These are phyloP conservation scores for Dactylellina cionopaga DNA, from an alignment of 2,329 filamentous ascomycete species.

Conservation along the genomic window DNA sequence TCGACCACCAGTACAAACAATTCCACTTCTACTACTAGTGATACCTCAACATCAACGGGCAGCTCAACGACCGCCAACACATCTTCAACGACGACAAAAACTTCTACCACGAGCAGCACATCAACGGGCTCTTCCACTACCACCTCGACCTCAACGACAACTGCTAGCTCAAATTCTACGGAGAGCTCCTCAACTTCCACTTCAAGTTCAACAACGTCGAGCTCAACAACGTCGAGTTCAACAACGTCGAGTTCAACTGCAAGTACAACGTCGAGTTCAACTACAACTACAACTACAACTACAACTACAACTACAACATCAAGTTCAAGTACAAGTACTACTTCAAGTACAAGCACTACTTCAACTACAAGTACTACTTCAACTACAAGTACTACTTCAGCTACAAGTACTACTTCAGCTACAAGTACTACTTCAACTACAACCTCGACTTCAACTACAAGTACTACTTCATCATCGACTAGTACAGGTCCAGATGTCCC, in stretches of 20 bases:
- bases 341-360: neutral
- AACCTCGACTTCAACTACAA: neutral
- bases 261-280: too few relatives aligned
- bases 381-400: neutral
- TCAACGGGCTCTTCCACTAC: too few relatives aligned
- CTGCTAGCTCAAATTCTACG: too few relatives aligned
- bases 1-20: neutral
- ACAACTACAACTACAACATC: too few relatives aligned
- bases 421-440: neutral
- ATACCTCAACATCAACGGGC: neutral
- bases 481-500: neutral
- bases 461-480: neutral
- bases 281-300: too few relatives aligned
- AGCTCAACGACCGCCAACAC: neutral
- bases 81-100: neutral
- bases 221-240: too few relatives aligned
- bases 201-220: too few relatives aligned
- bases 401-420: neutral
- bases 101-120: too few relatives aligned
- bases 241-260: too few relatives aligned
- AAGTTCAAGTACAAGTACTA: too few relatives aligned
- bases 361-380: neutral
- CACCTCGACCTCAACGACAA: too few relatives aligned
- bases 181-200: too few relatives aligned
- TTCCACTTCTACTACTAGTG: neutral